Evolutionary conservation across 208 protist species (phyloP), one percentile per base, ranked within the genome.

Genomic region (Leptomonas seymouri): DNA sequence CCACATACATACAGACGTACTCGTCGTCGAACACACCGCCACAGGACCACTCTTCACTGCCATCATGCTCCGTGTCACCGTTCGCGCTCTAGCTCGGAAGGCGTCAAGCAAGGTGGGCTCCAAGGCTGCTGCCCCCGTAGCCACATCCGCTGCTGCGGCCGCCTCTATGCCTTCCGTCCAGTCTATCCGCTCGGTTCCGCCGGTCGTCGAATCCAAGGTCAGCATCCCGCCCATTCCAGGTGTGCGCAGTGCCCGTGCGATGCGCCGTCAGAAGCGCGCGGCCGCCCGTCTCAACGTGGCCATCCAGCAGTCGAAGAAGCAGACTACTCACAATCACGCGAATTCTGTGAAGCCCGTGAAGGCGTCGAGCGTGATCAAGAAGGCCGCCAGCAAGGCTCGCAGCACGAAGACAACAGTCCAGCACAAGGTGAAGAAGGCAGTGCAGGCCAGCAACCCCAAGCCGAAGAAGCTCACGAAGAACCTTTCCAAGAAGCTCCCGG

Each of bases 141-240:
- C 31, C 8, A 49, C 59, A 4, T 41, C 57, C 39, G 49, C 64
- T 23, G 60, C 31, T 18, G 57, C 59, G 8, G 62, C 59, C 9
- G 42, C 67, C 18, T 39, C 34, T 39, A 25, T 41, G 2, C 0
- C 59, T 12, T 42, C 63, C 28, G 55, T 59, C 3, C 48, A 46
- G 49, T 55, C 61, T 23, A 46, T 42, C 36, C 66, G 67, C 21
- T 46, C 62, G 5, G 54, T 59, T 36, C 42, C 45, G 58, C 50
- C 63, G 25, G 42, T 62, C 25, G 31, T 48, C 41, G 51, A 51
- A 25, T 21, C 63, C 11, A 53, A 48, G 34, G 60, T 64, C 21
- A 65, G 9, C 60, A 77, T 77, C 51, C 62, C 68, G 16, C 66
- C 76, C 12, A 78, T 82, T 44, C 77, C 77, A 1, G 71, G 71